Percentiles rank a stretch among this genome's conserved stretches.
These are phyloP conservation scores for Chaetomium globosum DNA, from an alignment of 2,329 filamentous ascomycete species.

Conservation along the genomic window DNA sequence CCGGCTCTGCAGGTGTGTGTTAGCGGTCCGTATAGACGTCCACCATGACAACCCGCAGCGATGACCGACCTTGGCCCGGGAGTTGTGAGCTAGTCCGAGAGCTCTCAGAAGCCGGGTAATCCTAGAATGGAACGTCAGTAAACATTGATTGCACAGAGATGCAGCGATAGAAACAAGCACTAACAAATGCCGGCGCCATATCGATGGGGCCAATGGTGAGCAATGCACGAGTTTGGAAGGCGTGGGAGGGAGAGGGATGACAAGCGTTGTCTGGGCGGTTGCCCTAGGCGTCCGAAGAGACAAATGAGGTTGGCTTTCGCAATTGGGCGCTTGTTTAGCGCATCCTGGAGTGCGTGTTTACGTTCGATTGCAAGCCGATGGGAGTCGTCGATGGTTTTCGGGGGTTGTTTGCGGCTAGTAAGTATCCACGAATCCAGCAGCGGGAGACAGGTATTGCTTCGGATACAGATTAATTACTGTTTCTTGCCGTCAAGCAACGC, in stretches of 20 bases:
- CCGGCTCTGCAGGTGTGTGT: slow-evolving; percentile 14
- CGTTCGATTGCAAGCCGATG: neutral
- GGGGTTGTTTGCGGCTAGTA: slow-evolving; percentile 4
- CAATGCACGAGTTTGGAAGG: neutral
- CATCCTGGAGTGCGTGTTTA: slow-evolving; percentile 14
- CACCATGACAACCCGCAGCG: neutral
- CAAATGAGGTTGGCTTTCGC: slow-evolving; percentile 14
- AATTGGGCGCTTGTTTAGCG: slow-evolving; percentile 12
- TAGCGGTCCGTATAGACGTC: neutral
- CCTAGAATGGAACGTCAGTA: slow-evolving; percentile 30
- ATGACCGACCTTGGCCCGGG: slow-evolving; percentile 30
- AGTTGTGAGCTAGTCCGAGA: slow-evolving; percentile 29
- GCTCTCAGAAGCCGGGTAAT: slow-evolving; percentile 31
- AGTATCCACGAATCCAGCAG: neutral
- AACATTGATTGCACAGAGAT: neutral
- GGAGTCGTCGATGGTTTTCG: neutral
- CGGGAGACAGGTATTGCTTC: neutral
- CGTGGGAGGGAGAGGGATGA: neutral
- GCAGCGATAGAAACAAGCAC: neutral
- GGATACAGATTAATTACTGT: neutral
- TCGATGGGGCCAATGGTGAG: neutral
- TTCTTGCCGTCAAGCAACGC: slow-evolving; percentile 11
- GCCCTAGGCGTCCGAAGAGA: neutral
- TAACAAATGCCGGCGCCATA: slow-evolving; percentile 37
- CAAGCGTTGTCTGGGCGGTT: neutral